phyloP scores from a whole-genome alignment of 1,139 yeast species.

The Tardiomyces depauwii region DNA sequence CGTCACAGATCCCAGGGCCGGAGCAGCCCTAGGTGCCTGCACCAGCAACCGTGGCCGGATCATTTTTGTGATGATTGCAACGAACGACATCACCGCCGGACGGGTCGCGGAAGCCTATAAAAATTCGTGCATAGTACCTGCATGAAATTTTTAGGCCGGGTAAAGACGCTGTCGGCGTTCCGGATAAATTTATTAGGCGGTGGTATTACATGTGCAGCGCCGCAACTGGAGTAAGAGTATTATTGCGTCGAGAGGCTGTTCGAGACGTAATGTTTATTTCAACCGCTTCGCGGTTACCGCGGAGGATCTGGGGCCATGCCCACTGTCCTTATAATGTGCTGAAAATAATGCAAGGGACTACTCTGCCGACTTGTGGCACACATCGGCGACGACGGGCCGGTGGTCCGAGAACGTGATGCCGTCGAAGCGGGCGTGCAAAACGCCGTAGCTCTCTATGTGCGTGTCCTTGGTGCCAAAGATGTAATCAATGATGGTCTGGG shows the following conservation, averaged over 20 bases:
- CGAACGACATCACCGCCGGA: too few species aligned
- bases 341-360: neutral
- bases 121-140: neutral
- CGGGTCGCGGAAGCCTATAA: neutral
- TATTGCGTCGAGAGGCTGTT: too few species aligned
- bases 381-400: conserved; percentile 42
- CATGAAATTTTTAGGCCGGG: neutral
- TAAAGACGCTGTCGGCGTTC: too few species aligned
- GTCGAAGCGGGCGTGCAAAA: conserved; percentile 36
- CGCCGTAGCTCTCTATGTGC: conserved; percentile 30
- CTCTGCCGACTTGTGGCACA: conserved; percentile 6
- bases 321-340: too few species aligned
- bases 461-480: conserved; percentile 34
- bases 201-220: too few species aligned
- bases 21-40: neutral
- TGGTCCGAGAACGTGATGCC: conserved; percentile 40
- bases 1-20: neutral
- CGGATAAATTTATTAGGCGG: too few species aligned
- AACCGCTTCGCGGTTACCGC: too few species aligned
- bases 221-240: too few species aligned
- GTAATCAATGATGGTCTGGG: conserved; percentile 36
- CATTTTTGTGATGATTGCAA: neutral
- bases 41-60: neutral
- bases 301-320: too few species aligned
- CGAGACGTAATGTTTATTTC: too few species aligned